Base-by-base conservation (phyloP, 345 rosid genomes). In the Cardiospermum halicacabum region DNA sequence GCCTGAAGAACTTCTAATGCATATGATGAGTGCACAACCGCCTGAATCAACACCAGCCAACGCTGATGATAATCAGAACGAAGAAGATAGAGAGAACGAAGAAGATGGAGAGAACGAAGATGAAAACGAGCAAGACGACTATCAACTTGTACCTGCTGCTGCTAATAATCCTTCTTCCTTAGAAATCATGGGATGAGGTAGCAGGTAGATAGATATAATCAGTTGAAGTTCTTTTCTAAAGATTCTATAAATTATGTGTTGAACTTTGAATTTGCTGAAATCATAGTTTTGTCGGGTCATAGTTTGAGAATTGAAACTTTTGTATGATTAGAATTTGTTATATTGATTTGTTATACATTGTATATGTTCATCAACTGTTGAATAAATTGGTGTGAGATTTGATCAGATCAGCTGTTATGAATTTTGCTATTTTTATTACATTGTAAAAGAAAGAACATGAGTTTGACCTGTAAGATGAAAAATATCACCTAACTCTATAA, bases 1-100 rank as follows among this genome's bases (percentile, higher is more conserved):
- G 74, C 84, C 82, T 2, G 87, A 78, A 62, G 87, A 80, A 54
- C 85, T 78, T 57, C 61, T 82, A 58, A 74, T 80, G 83, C 83
- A 80, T 45, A 75, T 80, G 83, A 73, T 80, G 77, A 68, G 73
- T 32, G 60, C 9, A 32, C 72, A 66, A 15, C 78, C 60, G 4
- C 72, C 60, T 5, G 80, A 64, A 31, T 80, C 72, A 28, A 65
- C 65, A 28, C 62, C 65, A 11, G 67, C 67, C 19, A 63, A 34
- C 8, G 39, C 10, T 34, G 39, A 3, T 34, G 1, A 30, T n/a
- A 70, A 68, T 69, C 79, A 51, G 60, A 72, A 71, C 70, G 72
- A 50, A 21, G 76, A 73, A 6, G 80, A 72, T 18, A 37, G 63
- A 49, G 58, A 68, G 34, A 62, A 57, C 4, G 75, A 78, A 27